Conservation (phyloP, 495 filamentous ascomycete genomes). For the Cryomyces minteri region DNA sequence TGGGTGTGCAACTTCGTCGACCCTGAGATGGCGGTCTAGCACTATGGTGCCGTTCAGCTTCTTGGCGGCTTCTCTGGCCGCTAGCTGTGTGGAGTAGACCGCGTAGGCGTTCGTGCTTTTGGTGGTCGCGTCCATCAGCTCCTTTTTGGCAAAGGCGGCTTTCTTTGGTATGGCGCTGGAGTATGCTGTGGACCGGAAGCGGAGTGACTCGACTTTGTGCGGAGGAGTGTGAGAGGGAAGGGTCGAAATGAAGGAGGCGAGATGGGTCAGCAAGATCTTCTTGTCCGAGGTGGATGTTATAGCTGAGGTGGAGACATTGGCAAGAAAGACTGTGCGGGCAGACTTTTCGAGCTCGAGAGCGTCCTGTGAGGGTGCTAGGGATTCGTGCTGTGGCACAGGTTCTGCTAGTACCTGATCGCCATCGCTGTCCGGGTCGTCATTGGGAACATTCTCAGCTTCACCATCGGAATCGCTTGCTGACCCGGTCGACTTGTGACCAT, state of each 20-base stretch:
- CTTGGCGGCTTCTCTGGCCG: slow-evolving; percentile 56
- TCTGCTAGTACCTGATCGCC: slow-evolving; percentile 17
- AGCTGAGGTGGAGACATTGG: slow-evolving; percentile 68
- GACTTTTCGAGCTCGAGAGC: slow-evolving; percentile 61
- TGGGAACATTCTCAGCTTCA: slow-evolving; percentile 3
- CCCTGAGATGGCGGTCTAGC: slow-evolving; percentile 74
- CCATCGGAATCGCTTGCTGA: slow-evolving; percentile 1
- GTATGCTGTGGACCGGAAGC: slow-evolving; percentile 86
- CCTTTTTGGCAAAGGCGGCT: slow-evolving; percentile 67
- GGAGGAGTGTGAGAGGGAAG: slow-evolving; percentile 17
- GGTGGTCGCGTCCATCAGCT: slow-evolving; percentile 71
- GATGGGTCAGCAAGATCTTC: slow-evolving; percentile 54
- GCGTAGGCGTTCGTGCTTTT: slow-evolving; percentile 89
- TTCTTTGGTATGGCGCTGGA: slow-evolving; percentile 67
- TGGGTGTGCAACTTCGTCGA: slow-evolving; percentile 81
- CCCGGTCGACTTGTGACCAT: slow-evolving; percentile 12
- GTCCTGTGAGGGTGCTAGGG: slow-evolving; percentile 21
- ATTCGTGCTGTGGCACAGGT: slow-evolving; percentile 39
- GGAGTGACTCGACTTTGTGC: slow-evolving; percentile 71
- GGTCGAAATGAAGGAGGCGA: slow-evolving; percentile 32
- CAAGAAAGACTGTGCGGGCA: slow-evolving; percentile 77
- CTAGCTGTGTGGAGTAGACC: slow-evolving; percentile 56
- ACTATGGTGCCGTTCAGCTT: slow-evolving; percentile 69
- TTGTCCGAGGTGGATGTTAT: slow-evolving; percentile 66
- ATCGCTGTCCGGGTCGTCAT: slow-evolving; percentile 6